Percentiles rank a stretch among this genome's conserved stretches.
Conservation (phyloP, 2,329 filamentous ascomycete genomes). For the Colletotrichum scovillei region DNA sequence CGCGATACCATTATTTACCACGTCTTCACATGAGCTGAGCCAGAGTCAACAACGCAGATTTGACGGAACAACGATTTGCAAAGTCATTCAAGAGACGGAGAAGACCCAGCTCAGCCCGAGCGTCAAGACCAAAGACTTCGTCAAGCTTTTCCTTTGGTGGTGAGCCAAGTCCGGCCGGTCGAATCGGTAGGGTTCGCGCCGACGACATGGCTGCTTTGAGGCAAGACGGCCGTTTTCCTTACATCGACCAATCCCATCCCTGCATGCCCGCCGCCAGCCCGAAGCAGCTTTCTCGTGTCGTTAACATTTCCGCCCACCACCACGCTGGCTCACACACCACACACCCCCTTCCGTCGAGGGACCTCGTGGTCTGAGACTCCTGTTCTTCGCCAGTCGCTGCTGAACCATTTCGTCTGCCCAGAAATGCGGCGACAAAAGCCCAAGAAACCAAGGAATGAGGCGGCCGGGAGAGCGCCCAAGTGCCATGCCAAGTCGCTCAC, state of each 20-base stretch:
- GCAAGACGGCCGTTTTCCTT: neutral
- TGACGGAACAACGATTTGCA: neutral
- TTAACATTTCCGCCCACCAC: neutral
- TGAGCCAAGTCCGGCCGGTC: neutral
- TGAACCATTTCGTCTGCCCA: neutral
- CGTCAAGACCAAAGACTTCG: neutral
- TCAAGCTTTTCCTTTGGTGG: constrained; percentile 7
- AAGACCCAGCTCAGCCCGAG: neutral
- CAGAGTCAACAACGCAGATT: neutral
- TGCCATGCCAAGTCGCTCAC: constrained; percentile 1
- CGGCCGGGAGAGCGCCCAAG: constrained; percentile 8
- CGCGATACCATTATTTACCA: neutral
- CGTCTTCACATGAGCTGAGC: neutral
- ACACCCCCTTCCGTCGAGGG: neutral
- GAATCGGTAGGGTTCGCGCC: neutral
- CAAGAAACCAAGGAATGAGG: constrained; percentile 1
- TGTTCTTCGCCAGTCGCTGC: neutral
- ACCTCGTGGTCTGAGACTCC: neutral
- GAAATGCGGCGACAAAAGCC: neutral
- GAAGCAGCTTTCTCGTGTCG: neutral
- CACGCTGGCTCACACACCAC: neutral
- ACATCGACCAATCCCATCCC: constrained; percentile 4
- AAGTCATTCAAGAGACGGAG: too few relatives aligned
- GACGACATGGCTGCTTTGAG: constrained; percentile 3
- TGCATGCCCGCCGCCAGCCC: neutral